These are phyloP conservation scores for Aspergillus mulundensis DNA, from an alignment of 495 filamentous ascomycete genomes.

Conservation along the genomic window DNA sequence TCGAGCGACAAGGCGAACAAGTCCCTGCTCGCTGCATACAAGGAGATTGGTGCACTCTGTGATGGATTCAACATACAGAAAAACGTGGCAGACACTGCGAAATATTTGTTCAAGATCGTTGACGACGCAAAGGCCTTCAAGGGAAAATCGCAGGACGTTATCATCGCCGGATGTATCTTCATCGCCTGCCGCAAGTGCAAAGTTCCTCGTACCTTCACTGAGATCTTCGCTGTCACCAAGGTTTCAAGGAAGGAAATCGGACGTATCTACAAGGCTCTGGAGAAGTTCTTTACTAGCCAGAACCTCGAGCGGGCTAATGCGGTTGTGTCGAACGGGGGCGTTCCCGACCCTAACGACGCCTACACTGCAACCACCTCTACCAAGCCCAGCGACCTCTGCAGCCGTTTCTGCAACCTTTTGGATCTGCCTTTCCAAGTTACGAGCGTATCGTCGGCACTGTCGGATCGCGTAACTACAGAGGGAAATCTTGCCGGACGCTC, in stretches of 20 bases:
- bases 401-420: constrained; percentile 83
- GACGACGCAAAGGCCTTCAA: constrained; percentile 91
- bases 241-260: constrained; percentile 97
- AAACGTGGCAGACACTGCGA: constrained; percentile 77
- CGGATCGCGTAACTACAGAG: constrained; percentile 64
- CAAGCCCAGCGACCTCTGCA: constrained; percentile 78
- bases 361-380: constrained; percentile 77
- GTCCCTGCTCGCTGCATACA: constrained; percentile 72
- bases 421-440: constrained; percentile 61
- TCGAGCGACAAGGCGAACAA: constrained; percentile 86
- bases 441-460: constrained; percentile 68
- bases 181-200: constrained; percentile 89
- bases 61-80: constrained; percentile 78
- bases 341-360: constrained; percentile 46
- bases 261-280: constrained; percentile 85
- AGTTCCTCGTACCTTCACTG: constrained; percentile 84
- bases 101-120: constrained; percentile 89
- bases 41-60: constrained; percentile 83
- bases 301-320: constrained; percentile 50
- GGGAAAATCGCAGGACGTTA: constrained; percentile 88
- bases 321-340: constrained; percentile 44
- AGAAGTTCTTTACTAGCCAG: constrained; percentile 73
- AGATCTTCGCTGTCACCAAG: constrained; percentile 87
- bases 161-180: constrained; percentile 95
- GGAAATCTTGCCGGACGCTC: constrained; percentile 87